Conservation (phyloP, 495 filamentous ascomycete genomes). For the Penicillium simplicissimum region DNA sequence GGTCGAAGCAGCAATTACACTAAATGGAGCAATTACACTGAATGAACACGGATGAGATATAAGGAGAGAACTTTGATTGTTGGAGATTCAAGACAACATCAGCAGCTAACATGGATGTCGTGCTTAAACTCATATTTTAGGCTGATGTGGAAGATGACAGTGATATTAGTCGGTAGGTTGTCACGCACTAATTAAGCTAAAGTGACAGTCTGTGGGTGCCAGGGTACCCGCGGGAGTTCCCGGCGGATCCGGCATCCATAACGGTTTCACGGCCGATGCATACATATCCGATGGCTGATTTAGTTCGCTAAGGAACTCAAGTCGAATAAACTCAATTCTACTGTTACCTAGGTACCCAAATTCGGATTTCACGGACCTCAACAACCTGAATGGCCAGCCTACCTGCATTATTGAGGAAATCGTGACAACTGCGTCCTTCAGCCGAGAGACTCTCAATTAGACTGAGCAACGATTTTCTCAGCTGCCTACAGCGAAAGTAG, state of each 20-base stretch:
- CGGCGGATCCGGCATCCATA: neutral
- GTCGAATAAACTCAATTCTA: neutral
- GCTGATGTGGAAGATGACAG: slow-evolving; percentile 17
- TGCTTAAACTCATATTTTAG: neutral
- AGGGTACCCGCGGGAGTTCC: neutral
- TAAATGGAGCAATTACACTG: neutral
- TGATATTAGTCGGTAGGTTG: slow-evolving; percentile 12
- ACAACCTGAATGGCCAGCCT: too few species aligned
- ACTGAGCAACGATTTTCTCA: neutral
- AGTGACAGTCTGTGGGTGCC: slow-evolving; percentile 1
- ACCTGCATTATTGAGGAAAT: too few species aligned
- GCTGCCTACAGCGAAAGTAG: neutral
- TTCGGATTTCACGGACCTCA: neutral
- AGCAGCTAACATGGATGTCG: slow-evolving; percentile 2
- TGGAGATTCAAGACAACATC: slow-evolving; percentile 2
- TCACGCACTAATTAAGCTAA: slow-evolving; percentile 13
- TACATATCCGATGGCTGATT: neutral
- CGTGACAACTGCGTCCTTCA: too few species aligned
- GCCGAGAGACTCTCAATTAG: too few species aligned
- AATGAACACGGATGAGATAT: neutral
- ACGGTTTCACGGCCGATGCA: neutral
- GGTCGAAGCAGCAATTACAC: neutral
- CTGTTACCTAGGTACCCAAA: too few species aligned
- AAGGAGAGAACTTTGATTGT: neutral
- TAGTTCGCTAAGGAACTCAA: neutral